Percentiles rank a stretch among this genome's conserved stretches.
Evolutionary conservation across 2,329 filamentous ascomycete genomes (phyloP).

Genomic region (Leptographium lundbergii): DNA sequence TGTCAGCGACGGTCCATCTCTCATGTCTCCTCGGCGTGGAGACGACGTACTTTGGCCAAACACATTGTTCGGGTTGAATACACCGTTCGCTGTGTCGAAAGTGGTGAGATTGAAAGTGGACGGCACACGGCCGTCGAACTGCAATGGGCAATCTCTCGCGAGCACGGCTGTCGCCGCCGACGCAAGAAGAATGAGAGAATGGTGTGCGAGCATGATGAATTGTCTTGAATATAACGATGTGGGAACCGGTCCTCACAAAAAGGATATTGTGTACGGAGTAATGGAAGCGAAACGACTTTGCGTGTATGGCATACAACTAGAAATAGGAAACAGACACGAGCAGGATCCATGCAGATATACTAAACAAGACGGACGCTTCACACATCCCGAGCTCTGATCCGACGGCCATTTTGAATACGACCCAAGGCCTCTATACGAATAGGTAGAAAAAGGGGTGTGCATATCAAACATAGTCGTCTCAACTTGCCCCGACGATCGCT

Average conservation of each 20-base stretch:
- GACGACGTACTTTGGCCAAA: slow-evolving; percentile 29
- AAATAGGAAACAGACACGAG: too few relatives aligned
- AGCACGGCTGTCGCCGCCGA: slow-evolving; percentile 8
- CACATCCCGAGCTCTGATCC: too few relatives aligned
- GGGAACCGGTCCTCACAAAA: slow-evolving; percentile 5
- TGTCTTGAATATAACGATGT: neutral
- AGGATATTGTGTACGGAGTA: neutral
- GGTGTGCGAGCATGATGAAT: neutral
- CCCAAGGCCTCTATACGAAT: neutral
- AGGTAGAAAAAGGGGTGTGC: neutral
- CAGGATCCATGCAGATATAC: too few relatives aligned
- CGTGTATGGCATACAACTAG: neutral
- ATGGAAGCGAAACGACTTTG: neutral
- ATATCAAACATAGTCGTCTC: slow-evolving; percentile 10
- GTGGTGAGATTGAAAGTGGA: slow-evolving; percentile 21
- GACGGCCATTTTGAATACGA: neutral
- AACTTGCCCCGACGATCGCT: neutral
- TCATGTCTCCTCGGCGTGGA: neutral
- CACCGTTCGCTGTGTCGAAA: slow-evolving; percentile 27
- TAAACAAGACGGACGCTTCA: too few relatives aligned
- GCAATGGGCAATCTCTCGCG: slow-evolving; percentile 23
- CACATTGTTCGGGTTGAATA: slow-evolving; percentile 39
- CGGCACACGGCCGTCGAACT: slow-evolving; percentile 35
- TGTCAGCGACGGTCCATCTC: neutral
- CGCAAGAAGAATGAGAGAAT: neutral